phyloP scores from a whole-genome alignment of 2,329 filamentous ascomycete genomes.

The Ophiosphaerella herpotricha region DNA sequence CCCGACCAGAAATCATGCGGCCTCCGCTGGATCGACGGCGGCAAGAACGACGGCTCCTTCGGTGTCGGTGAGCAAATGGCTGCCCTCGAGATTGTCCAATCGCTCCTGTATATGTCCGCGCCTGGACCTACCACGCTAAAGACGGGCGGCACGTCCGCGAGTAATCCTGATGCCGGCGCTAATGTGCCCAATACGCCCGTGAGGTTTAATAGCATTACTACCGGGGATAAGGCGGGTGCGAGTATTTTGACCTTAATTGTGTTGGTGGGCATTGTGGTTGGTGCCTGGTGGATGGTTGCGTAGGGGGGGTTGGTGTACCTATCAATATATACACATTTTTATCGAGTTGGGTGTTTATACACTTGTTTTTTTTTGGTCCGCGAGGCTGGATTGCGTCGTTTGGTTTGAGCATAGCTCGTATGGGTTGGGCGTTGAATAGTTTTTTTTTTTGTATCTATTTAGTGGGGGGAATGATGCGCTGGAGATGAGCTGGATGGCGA shows the following conservation, averaged over 20 bases:
- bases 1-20: conserved; percentile 53
- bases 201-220: conserved; percentile 51
- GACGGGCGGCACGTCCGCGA: conserved; percentile 58
- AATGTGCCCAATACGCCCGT: conserved; percentile 36
- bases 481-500: no score
- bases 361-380: not conserved
- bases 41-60: conserved; percentile 52
- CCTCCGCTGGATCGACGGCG: conserved; percentile 49
- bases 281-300: conserved; percentile 60
- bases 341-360: not conserved
- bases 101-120: conserved; percentile 44
- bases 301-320: conserved; percentile 20
- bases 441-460: no score
- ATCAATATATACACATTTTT: not conserved
- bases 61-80: conserved; percentile 66
- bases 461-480: no score
- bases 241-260: conserved; percentile 66
- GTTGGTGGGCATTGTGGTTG: conserved; percentile 59
- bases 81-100: conserved; percentile 60
- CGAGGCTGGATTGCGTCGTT: no score
- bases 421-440: no score
- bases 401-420: no score
- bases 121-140: conserved; percentile 50
- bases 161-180: conserved; percentile 50
- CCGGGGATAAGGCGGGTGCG: conserved; percentile 70